These are phyloP conservation scores for Alternaria consortialis DNA, from an alignment of 2,329 filamentous ascomycete species.

Conservation along the genomic window DNA sequence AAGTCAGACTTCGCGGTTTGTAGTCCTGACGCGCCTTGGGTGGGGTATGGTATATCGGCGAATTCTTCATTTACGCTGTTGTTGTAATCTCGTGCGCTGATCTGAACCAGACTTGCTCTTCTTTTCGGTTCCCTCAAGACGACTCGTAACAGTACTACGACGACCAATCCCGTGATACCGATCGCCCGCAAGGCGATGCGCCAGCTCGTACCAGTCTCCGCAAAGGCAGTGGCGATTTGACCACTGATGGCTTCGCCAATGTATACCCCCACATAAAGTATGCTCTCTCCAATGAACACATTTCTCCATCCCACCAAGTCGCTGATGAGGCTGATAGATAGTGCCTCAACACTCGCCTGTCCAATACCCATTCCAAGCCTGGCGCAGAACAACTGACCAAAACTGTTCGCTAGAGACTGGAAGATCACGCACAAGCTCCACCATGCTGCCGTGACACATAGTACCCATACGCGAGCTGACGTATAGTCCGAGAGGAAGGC, in stretches of 20 bases:
- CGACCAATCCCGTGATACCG: neutral
- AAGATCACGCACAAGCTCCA: slow-evolving; percentile 4
- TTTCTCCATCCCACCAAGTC: slow-evolving; percentile 3
- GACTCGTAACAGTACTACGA: neutral
- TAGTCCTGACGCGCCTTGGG: too few relatives aligned
- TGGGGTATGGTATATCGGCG: too few relatives aligned
- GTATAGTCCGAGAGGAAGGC: slow-evolving; percentile 1
- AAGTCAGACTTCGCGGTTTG: too few relatives aligned
- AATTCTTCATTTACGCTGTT: neutral
- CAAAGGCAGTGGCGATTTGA: neutral
- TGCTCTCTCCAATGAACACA: slow-evolving; percentile 1
- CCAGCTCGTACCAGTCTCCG: neutral
- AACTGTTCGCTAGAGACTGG: slow-evolving; percentile 2
- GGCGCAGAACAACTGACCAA: slow-evolving; percentile 1
- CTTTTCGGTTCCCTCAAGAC: neutral
- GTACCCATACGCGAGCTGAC: slow-evolving; percentile 2
- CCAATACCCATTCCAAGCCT: slow-evolving; percentile 1
- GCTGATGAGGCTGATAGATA: slow-evolving; percentile 3
- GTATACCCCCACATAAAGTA: slow-evolving; percentile 2
- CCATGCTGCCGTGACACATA: slow-evolving; percentile 1
- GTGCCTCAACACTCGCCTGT: neutral
- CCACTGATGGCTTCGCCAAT: slow-evolving; percentile 5
- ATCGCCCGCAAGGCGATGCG: neutral
- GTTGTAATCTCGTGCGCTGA: neutral
- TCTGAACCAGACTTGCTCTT: neutral